Evolutionary conservation across 2,329 filamentous ascomycete genomes (phyloP).

Genomic region (Herpotrichia juniperi): DNA sequence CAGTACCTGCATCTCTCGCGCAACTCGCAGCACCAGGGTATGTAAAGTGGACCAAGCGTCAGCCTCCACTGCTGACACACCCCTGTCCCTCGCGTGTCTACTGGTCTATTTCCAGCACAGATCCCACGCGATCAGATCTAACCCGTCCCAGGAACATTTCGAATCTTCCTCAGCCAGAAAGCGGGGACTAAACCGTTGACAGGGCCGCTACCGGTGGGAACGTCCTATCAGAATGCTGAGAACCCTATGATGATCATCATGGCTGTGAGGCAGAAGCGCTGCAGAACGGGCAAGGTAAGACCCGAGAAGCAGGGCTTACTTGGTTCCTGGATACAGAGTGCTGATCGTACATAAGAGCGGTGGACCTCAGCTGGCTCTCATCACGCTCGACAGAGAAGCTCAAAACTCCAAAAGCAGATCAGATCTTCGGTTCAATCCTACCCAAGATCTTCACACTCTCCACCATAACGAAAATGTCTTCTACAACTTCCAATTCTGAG

Average conservation of each 20-base stretch:
- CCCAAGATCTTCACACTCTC: constrained; percentile 7
- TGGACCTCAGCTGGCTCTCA: constrained; percentile 13
- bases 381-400: constrained; percentile 1
- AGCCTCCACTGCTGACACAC: constrained; percentile 7
- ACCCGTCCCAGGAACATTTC: neutral
- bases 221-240: constrained; percentile 8
- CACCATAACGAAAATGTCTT: constrained; percentile 26
- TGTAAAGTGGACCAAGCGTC: constrained; percentile 17
- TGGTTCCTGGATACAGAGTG: constrained; percentile 1
- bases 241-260: neutral
- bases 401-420: constrained; percentile 1
- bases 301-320: constrained; percentile 13
- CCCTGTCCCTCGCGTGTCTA: constrained; percentile 2
- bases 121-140: constrained; percentile 1
- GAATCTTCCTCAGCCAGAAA: constrained; percentile 7
- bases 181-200: constrained; percentile 7
- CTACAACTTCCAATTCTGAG: constrained; percentile 19
- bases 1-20: constrained; percentile 10
- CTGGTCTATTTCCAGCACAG: constrained; percentile 4
- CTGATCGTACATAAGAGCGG: constrained; percentile 23
- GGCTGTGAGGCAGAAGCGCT: constrained; percentile 6
- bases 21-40: constrained; percentile 10
- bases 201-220: constrained; percentile 14
- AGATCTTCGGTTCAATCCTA: constrained; percentile 2
- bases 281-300: constrained; percentile 8